These are phyloP conservation scores for Botrytis tulipae DNA, from an alignment of 2,329 filamentous ascomycete genomes.

Conservation along the genomic window DNA sequence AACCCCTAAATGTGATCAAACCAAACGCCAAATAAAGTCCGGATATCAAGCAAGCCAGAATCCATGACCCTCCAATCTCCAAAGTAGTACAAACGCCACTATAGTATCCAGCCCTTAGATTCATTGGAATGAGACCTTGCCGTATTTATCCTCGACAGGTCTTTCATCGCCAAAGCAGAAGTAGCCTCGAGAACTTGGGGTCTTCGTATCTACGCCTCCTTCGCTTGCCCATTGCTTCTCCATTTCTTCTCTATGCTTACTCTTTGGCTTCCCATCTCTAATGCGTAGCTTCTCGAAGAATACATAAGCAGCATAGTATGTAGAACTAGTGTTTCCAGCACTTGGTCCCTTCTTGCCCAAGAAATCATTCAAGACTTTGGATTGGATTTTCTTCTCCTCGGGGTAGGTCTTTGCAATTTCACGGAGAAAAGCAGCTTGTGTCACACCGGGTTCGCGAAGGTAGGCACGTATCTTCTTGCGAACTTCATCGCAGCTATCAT, in stretches of 20 bases:
- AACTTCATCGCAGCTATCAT: conserved; percentile 57
- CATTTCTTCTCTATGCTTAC: conserved; percentile 51
- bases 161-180: neutral
- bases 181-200: neutral
- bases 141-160: conserved; percentile 24
- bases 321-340: conserved; percentile 48
- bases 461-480: conserved; percentile 55
- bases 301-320: conserved; percentile 56
- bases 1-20: neutral
- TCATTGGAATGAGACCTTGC: conserved; percentile 11
- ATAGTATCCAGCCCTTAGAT: neutral
- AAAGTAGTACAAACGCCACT: neutral
- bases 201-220: conserved; percentile 14
- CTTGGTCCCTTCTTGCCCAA: conserved; percentile 48
- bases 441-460: conserved; percentile 48
- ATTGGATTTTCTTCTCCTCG: conserved; percentile 42
- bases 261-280: conserved; percentile 51
- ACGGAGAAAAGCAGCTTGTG: conserved; percentile 52
- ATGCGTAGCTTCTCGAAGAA: conserved; percentile 60
- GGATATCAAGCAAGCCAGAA: neutral
- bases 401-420: conserved; percentile 46
- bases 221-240: conserved; percentile 38
- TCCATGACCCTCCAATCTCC: neutral
- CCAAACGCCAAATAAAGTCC: neutral
- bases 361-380: conserved; percentile 49